A percentile compares a stretch with the other conserved stretches of the same genome.
phyloP scores from a whole-genome alignment of 345 rosid species.

The Geranium rotundifolium region DNA sequence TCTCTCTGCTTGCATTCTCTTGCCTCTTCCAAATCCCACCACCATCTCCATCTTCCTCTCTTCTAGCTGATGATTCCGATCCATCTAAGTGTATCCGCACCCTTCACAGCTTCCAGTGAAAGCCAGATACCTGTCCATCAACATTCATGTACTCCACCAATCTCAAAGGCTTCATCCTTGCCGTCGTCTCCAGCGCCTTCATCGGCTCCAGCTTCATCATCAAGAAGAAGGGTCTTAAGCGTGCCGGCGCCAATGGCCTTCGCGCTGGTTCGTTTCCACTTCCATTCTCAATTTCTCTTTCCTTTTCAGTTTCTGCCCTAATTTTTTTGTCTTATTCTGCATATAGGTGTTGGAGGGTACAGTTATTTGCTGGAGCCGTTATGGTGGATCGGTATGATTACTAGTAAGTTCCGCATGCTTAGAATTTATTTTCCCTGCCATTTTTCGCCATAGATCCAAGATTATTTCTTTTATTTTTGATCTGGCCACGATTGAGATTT shows the following conservation, averaged over 20 bases:
- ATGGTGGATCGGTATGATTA: conserved; percentile 84
- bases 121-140: neutral
- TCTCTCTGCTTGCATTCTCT: too few species aligned
- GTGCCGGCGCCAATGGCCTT: conserved; percentile 49
- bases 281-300: neutral
- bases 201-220: conserved; percentile 78
- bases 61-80: neutral
- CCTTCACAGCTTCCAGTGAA: neutral
- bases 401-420: conserved; percentile 35
- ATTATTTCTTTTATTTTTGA: neutral
- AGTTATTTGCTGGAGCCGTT: conserved; percentile 70
- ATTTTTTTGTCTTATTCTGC: neutral
- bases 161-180: conserved; percentile 53
- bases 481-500: neutral
- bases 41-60: neutral
- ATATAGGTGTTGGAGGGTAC: conserved; percentile 62
- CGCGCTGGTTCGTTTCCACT: conserved; percentile 34
- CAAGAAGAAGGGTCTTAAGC: conserved; percentile 71
- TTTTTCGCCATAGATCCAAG: too few species aligned
- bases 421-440: neutral
- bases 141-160: conserved; percentile 59
- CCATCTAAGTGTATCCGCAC: neutral
- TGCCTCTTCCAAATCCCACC: too few species aligned
- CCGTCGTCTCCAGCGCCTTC: conserved; percentile 61
- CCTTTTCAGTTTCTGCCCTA: neutral